These are phyloP conservation scores for Neocatenulostroma microsporum DNA, from an alignment of 2,329 filamentous ascomycete species.

Conservation along the genomic window DNA sequence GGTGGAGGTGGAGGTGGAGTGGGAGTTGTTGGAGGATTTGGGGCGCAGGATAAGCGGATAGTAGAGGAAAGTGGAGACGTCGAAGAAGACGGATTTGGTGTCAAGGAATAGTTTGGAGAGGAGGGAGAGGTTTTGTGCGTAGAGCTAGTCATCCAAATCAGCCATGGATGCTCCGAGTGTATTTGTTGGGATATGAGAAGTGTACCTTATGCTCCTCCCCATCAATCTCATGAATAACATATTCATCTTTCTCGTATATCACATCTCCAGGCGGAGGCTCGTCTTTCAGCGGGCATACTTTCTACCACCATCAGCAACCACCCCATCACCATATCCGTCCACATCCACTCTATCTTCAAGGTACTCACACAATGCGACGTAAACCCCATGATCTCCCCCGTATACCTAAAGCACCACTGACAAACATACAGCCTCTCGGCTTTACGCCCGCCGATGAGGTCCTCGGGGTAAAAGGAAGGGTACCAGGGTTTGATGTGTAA, in stretches of 20 bases:
- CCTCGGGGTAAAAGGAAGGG: constrained; percentile 76
- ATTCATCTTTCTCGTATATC: constrained; percentile 71
- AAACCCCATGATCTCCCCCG: constrained; percentile 45
- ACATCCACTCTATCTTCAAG: too few species aligned
- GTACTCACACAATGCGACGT: constrained; percentile 39
- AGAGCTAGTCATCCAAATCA: constrained; percentile 47
- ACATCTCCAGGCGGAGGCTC: constrained; percentile 56
- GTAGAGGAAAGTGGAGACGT: constrained; percentile 89
- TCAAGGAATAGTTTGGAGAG: constrained; percentile 97
- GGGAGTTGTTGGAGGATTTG: constrained; percentile 40
- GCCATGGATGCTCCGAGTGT: neutral
- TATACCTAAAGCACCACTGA: constrained; percentile 90
- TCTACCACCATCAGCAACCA: constrained; percentile 27
- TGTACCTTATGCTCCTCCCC: constrained; percentile 65
- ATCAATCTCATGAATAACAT: constrained; percentile 87
- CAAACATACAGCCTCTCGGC: constrained; percentile 68
- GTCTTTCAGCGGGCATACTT: constrained; percentile 36
- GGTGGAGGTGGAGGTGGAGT: constrained; percentile 31
- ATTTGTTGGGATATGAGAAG: neutral
- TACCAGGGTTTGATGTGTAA: constrained; percentile 86
- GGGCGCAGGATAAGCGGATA: constrained; percentile 84
- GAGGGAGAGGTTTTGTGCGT: constrained; percentile 89
- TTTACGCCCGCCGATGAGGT: constrained; percentile 41
- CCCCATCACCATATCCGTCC: constrained; percentile 4
- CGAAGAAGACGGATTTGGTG: constrained; percentile 97